Evolutionary conservation across 1,284 basidiomycete genomes (phyloP), one percentile per base, ranked within the genome.

Genomic region (Amylostereum areolatum): DNA sequence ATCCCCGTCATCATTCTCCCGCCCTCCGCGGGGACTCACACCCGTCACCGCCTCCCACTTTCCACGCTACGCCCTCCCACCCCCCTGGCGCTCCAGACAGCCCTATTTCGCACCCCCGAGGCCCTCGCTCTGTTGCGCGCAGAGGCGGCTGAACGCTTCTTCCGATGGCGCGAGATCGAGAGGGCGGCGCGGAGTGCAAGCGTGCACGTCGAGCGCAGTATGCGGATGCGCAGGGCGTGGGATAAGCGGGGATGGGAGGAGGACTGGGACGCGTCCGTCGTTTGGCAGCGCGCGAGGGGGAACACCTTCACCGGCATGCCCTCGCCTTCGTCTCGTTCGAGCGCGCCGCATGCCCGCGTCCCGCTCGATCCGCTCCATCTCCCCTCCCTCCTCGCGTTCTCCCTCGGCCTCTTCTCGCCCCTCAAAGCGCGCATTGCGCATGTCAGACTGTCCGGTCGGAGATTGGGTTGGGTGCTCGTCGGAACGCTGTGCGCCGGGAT

Each of bases 81-180:
- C 2, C 56, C 74, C 10, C 58, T 70, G 12, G 72, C 75, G 3
- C 70, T 85, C n/a, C 77, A 80, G 18, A 62, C 63, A 18, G 79
- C 79, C 9, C 66, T 86, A 18, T 84, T 85, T 62, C 77, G 73
- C 53, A 73, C 77, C 1, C 80, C 82, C 0, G 80, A 80, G 50
- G 80, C 73, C 0, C 66, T 85, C 12, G 66, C 72, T 0, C 58
- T 69, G 1, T 66, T 87, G 42, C 74, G 84, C 30, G 66, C 64
- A n/a, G 84, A 87, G 59, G 81, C 81, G 1, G 72, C 78, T 0
- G 80, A 83, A 45, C 74, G 84, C n/a, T 87, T 85, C 62, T 60
- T 87, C 50, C 73, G 75, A 33, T 87, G 84, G 85, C 70, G 80
- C 40, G 83, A 85, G 59, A 74, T 83, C 30, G 80, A 85, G 56